Conservation (phyloP, 2,329 filamentous ascomycete species). For the Fusarium gaditjirri region DNA sequence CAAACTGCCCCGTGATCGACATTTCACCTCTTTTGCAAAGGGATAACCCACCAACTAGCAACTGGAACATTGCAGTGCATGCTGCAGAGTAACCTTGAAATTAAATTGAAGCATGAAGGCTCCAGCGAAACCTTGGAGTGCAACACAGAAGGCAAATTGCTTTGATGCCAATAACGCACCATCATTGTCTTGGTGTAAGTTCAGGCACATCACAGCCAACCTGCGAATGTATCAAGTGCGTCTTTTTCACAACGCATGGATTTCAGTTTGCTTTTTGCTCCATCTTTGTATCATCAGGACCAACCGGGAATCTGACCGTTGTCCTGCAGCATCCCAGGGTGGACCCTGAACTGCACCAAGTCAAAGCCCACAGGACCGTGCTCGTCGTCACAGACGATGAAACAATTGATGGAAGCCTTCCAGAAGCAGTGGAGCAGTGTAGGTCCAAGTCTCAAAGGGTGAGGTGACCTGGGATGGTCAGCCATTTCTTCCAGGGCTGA, state of each 20-base stretch:
- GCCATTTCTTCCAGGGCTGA: constrained; percentile 35
- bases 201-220: neutral
- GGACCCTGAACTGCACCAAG: constrained; percentile 28
- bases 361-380: constrained; percentile 27
- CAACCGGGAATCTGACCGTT: constrained; percentile 36
- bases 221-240: neutral
- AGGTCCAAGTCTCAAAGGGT: neutral
- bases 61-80: neutral
- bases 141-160: neutral
- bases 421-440: constrained; percentile 43
- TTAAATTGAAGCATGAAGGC: neutral
- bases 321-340: constrained; percentile 29
- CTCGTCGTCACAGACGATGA: constrained; percentile 40
- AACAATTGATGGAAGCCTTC: constrained; percentile 45
- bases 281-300: constrained; percentile 27
- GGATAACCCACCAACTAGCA: constrained; percentile 1
- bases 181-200: neutral
- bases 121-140: neutral
- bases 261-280: constrained; percentile 1
- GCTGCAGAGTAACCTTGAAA: neutral
- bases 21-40: constrained; percentile 5
- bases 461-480: constrained; percentile 27
- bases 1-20: constrained; percentile 26
- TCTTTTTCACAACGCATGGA: neutral
- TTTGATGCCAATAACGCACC: neutral